Evolutionary conservation across 768 basidiomycete genomes (phyloP).

Genomic region (Clitopilus hobsonii): DNA sequence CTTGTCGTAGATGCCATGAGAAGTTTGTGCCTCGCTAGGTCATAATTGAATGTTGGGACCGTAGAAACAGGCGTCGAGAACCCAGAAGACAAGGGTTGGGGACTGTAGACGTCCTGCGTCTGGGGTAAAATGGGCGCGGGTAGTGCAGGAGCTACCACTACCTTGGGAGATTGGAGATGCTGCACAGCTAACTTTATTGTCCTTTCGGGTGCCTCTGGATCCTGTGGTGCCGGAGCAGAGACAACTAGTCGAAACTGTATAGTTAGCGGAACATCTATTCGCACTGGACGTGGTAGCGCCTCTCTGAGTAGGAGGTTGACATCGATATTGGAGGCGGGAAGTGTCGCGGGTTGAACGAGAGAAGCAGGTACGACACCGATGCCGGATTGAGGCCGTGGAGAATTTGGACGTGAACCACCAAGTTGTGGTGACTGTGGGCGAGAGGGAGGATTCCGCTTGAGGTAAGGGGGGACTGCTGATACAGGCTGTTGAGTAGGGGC

Average conservation of each 20-base stretch:
- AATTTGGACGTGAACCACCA: constrained; percentile 46
- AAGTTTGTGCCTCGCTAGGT: constrained; percentile 47
- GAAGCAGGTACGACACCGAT: not conserved
- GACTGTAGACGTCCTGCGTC: constrained; percentile 21
- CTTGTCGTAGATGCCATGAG: constrained; percentile 40
- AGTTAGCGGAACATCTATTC: constrained; percentile 55
- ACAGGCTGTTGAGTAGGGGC: constrained; percentile 41
- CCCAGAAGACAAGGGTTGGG: constrained; percentile 41
- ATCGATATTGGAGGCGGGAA: constrained; percentile 39
- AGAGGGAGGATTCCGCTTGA: constrained; percentile 55
- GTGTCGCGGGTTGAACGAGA: constrained; percentile 10
- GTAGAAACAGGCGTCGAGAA: constrained; percentile 48
- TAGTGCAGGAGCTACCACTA: constrained; percentile 5
- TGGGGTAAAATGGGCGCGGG: constrained; percentile 16
- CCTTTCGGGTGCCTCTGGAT: constrained; percentile 26
- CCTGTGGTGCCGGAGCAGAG: constrained; percentile 34
- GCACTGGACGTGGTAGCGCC: constrained; percentile 38
- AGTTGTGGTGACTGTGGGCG: constrained; percentile 59
- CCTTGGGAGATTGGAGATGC: constrained; percentile 47
- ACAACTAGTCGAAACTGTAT: constrained; percentile 51
- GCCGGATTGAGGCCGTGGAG: constrained; percentile 30
- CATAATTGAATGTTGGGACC: constrained; percentile 45
- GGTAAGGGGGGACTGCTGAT: constrained; percentile 72
- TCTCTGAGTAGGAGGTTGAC: constrained; percentile 52
- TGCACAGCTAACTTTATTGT: constrained; percentile 57